phyloP scores from a whole-genome alignment of 2,329 filamentous ascomycete genomes.

The Plectosphaerella sp. region DNA sequence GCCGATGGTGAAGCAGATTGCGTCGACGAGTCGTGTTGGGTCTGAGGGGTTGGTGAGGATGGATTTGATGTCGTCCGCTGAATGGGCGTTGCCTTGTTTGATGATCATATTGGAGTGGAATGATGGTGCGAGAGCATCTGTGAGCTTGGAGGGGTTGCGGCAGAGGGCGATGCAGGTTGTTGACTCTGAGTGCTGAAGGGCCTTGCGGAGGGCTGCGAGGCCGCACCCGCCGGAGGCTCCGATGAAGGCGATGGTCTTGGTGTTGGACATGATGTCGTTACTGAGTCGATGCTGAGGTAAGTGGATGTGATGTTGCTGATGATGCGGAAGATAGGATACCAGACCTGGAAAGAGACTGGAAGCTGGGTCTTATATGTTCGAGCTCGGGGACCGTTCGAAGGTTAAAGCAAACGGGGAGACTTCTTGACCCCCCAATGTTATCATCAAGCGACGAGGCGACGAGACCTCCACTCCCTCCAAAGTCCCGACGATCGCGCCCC shows the following conservation, averaged over 20 bases:
- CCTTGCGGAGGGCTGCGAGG: conserved; percentile 28
- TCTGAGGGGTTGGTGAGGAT: conserved; percentile 22
- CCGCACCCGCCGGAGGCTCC: conserved; percentile 38
- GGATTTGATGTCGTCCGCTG: conserved; percentile 23
- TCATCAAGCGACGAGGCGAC: too few species aligned
- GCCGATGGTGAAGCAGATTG: conserved; percentile 35
- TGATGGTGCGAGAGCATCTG: conserved; percentile 20
- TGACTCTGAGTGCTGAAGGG: conserved; percentile 15
- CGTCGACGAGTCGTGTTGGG: conserved; percentile 26
- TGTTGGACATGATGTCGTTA: conserved; percentile 6
- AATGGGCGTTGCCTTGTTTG: conserved; percentile 31
- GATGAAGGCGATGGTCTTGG: conserved; percentile 29
- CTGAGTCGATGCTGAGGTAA: background rate
- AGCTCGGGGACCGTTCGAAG: too few species aligned
- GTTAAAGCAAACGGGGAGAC: too few species aligned
- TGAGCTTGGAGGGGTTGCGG: conserved; percentile 35
- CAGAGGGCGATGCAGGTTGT: conserved; percentile 33
- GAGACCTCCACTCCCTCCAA: too few species aligned
- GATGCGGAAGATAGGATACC: too few species aligned
- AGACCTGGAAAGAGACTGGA: too few species aligned
- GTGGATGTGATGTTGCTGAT: background rate
- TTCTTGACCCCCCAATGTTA: too few species aligned
- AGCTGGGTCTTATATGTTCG: too few species aligned
- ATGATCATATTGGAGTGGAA: conserved; percentile 28
- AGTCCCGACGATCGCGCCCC: too few species aligned